phyloP scores from a whole-genome alignment of 805 yeast species.

The Ogataea dorogensis region DNA sequence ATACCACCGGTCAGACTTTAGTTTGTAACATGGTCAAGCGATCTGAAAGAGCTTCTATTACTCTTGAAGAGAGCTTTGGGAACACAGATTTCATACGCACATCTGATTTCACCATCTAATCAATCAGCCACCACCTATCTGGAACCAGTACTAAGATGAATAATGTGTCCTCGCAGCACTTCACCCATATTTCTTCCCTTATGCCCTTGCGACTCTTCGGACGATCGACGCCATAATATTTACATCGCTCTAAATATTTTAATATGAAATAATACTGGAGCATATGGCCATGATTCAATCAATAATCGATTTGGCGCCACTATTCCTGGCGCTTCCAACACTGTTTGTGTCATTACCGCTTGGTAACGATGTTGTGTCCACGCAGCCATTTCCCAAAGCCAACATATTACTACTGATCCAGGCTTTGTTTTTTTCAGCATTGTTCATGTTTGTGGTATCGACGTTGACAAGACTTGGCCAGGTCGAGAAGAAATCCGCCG shows the following conservation, averaged over 20 bases:
- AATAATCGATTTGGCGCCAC: conserved; percentile 32
- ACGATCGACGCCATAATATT: conserved; percentile 7
- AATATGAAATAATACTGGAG: conserved; percentile 7
- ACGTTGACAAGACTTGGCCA: conserved; percentile 3
- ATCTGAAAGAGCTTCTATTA: too few relatives aligned
- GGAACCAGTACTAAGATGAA: conserved; percentile 12
- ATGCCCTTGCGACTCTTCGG: too few relatives aligned
- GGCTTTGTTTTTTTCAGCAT: conserved; percentile 27
- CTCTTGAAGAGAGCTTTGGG: too few relatives aligned
- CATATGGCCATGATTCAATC: conserved; percentile 5
- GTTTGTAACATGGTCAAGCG: too few relatives aligned
- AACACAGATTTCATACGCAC: conserved; percentile 4
- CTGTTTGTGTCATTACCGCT: conserved; percentile 32
- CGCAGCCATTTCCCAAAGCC: conserved; percentile 4
- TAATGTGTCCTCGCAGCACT: too few relatives aligned
- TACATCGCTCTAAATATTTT: conserved; percentile 1
- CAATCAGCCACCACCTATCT: too few relatives aligned
- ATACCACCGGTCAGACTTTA: too few relatives aligned
- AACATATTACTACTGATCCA: conserved; percentile 15
- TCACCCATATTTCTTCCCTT: too few relatives aligned
- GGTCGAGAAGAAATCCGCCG: not conserved
- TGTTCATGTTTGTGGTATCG: conserved; percentile 15
- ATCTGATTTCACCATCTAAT: too few relatives aligned
- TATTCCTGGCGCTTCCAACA: conserved; percentile 35
- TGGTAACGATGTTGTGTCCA: conserved; percentile 12